Evolutionary conservation across 1,284 basidiomycete genomes (phyloP).

Genomic region (Vanrija sp.): DNA sequence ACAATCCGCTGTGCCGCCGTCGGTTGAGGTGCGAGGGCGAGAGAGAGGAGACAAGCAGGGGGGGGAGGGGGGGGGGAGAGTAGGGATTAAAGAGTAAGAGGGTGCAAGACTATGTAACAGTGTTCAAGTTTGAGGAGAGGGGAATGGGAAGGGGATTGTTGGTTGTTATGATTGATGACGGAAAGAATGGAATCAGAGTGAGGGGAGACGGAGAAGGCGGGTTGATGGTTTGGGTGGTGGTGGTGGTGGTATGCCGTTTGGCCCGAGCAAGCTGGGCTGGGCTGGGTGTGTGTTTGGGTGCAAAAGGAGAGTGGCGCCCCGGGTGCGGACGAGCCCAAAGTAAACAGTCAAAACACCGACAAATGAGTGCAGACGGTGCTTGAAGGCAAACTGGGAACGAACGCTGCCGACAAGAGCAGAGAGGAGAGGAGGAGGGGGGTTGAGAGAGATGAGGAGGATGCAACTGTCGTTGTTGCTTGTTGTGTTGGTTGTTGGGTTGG

Average conservation of each 20-base stretch:
- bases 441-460: neutral
- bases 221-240: neutral
- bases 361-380: neutral
- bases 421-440: neutral
- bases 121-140: neutral
- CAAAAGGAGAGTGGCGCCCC: constrained; percentile 1
- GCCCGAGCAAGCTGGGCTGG: too few relatives aligned
- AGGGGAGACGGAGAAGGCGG: neutral
- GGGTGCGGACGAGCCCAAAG: constrained; percentile 1
- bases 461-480: neutral
- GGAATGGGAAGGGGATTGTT: neutral
- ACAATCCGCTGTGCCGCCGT: too few relatives aligned
- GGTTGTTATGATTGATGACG: too few relatives aligned
- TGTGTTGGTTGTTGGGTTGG: neutral
- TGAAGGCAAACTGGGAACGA: neutral
- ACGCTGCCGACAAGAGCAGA: neutral
- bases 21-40: neutral
- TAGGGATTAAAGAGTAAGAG: too few relatives aligned
- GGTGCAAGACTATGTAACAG: too few relatives aligned
- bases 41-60: too few relatives aligned
- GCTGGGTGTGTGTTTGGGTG: too few relatives aligned
- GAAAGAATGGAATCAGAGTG: too few relatives aligned
- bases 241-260: neutral
- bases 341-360: neutral
- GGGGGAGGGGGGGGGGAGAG: neutral